Conservation (phyloP, 371 early-diverging fungal genomes). For the Gilbertella persicaria region DNA sequence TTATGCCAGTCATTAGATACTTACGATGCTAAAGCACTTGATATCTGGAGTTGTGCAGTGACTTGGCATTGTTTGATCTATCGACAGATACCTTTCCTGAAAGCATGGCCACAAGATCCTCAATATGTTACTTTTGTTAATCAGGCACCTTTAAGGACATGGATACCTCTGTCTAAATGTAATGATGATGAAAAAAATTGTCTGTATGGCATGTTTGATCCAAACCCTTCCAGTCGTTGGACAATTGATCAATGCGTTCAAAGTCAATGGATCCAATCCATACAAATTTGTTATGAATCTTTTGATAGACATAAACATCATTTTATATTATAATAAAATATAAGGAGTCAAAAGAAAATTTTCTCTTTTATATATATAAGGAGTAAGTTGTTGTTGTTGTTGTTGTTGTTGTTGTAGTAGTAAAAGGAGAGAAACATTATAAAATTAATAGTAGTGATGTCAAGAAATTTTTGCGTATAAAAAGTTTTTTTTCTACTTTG, state of each 20-base stretch:
- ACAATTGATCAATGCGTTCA: slow-evolving; percentile 42
- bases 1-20: slow-evolving; percentile 42
- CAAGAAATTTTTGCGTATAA: not conserved
- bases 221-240: slow-evolving; percentile 45
- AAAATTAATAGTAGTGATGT: not conserved
- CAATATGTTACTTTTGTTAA: slow-evolving; percentile 68
- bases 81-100: slow-evolving; percentile 65
- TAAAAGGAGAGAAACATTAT: not conserved
- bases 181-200: slow-evolving; percentile 29
- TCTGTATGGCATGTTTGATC: slow-evolving; percentile 52
- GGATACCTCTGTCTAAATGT: slow-evolving; percentile 59
- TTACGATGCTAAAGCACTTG: slow-evolving; percentile 75
- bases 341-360: too few species aligned
- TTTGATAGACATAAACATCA: slow-evolving; percentile 29
- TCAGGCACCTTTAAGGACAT: slow-evolving; percentile 31
- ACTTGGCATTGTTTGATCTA: slow-evolving; percentile 81
- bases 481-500: slow-evolving; percentile 18
- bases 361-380: too few species aligned
- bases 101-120: slow-evolving; percentile 56
- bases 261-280: slow-evolving; percentile 45
- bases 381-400: slow-evolving; percentile 1
- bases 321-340: slow-evolving; percentile 5
- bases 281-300: slow-evolving; percentile 39
- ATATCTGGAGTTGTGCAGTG: slow-evolving; percentile 85
- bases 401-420: slow-evolving; percentile 1